Base-by-base conservation (phyloP, 2,329 filamentous ascomycete species). In the Penicillium sp. region DNA sequence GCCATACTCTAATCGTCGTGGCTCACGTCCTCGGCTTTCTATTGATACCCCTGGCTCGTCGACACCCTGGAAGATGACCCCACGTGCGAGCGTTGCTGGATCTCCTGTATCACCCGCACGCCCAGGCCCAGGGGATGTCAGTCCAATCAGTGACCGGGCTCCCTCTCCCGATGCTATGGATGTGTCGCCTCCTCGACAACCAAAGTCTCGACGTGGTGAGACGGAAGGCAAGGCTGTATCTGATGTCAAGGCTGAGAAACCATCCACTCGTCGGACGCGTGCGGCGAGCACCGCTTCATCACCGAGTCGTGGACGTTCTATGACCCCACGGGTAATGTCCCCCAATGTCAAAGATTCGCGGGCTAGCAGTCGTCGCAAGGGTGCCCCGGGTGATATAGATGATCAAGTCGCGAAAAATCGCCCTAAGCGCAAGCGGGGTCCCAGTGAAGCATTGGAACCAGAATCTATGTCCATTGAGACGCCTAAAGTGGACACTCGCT, bases 31-130 rank as follows among this genome's bases (percentile, higher is more conserved):
- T 12, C 66, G 63, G 13, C 59, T 67, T 15, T 72, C 68, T 2
- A 65, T 74, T 28, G 63, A 68, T 27, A 73, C 70, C 1, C 62
- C 66, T n/a, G 65, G 65, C 9, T 72, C 71, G 23, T 64, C 65
- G 15, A 75, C 73, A 1, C 73, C 71, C 3, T 75, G 73, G 73
- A 75, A 72, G 54, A 65, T 66, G 44, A 64, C 65, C 31, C 69
- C 70, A 20, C 62, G 60, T 10, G 44, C 65, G 35, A 68, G 59
- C 7, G 63, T 73, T 32, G 60, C 69, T 0, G 52, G 62, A 15
- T 69, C 67, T 5, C 70, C 71, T 25, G 60, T 61, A 13, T 75
- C 73, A 18, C 73, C 73, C 8, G 57, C 64, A 43, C 66, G 68
- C 2, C 73, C 73, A 40, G 62, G 66, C 4, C 66, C 71, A 2